Evolutionary conservation across 2,329 filamentous ascomycete species (phyloP), one percentile per base, ranked within the genome.

Genomic region (Aspergillus sp.): DNA sequence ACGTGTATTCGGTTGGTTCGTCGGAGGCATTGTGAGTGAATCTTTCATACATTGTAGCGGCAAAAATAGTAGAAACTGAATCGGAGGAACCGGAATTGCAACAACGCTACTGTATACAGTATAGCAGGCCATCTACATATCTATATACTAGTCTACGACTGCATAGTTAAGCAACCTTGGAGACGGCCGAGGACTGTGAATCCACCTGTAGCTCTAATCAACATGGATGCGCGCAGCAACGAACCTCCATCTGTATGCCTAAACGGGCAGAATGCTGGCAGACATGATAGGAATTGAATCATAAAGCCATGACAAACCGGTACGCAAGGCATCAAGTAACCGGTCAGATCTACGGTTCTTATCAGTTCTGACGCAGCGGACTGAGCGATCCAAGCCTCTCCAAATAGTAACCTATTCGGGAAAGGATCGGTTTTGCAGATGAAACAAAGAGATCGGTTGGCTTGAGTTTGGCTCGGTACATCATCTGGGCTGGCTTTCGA

Each of bases 1-100:
- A 62, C n/a, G 71, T 71, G 56, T 69, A 67, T 49, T 74, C 71
- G 22, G 59, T 65, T 4, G 67, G 63, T 1, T 26, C 31, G 16
- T 54, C 52, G 22, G 49, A 36, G 2, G 22, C 9, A 6, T 47
- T 29, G 12, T n/a, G 29, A 32, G 54, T 39, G 32, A 49, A 49
- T 29, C 51, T n/a, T 22, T 57, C 42, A 46, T 59, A 56, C 63
- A 66, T 66, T 11, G 20, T 58, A 39, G 7, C 26, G n/a, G 29
- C 12, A 39, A 14, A 18, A 45, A 5, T n/a, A 7, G 16, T n/a
- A 42, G 36, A 7, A 29, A 9, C 26, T 29, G 26, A 29, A 29
- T 9, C 7, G 26, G 9, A 29, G 4, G 26, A 29, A 29, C 2
- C 4, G 16, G 16, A 42, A 42, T n/a, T 4, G 36, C 16, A 39